phyloP scores from a whole-genome alignment of 2,329 filamentous ascomycete genomes.

The Pseudocercospora musae region DNA sequence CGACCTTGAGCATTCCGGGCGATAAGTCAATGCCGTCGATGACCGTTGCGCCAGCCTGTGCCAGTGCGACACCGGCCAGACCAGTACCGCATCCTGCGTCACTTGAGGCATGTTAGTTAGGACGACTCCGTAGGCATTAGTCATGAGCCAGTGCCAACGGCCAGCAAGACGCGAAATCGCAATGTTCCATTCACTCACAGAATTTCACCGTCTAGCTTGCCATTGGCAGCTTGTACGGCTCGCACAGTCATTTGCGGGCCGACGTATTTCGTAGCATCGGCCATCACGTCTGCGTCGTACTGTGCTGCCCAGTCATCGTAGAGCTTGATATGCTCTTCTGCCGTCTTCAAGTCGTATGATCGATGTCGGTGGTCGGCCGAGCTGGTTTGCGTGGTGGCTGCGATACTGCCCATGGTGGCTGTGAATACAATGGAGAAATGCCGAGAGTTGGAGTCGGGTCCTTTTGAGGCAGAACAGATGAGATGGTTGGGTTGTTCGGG shows the following conservation, averaged over 20 bases:
- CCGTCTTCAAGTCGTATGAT: background rate
- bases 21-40: constrained; percentile 55
- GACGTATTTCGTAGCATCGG: constrained; percentile 39
- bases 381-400: background rate
- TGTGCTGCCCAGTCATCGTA: constrained; percentile 49
- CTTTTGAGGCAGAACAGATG: background rate
- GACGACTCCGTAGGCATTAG: background rate
- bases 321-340: constrained; percentile 22
- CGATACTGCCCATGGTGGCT: constrained; percentile 4
- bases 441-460: background rate
- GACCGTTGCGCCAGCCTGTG: constrained; percentile 42
- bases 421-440: background rate
- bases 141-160: background rate
- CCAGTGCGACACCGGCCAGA: constrained; percentile 50
- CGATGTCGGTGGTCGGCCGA: constrained; percentile 1
- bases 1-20: constrained; percentile 53
- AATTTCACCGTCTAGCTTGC: constrained; percentile 15
- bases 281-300: constrained; percentile 44
- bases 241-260: constrained; percentile 33
- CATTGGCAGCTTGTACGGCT: constrained; percentile 12
- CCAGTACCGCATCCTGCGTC: constrained; percentile 15
- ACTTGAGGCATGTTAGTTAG: background rate
- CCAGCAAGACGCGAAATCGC: background rate
- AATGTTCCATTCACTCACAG: background rate
- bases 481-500: background rate